phyloP scores from a whole-genome alignment of 2,329 filamentous ascomycete genomes.

The Aspergillus floridensis region DNA sequence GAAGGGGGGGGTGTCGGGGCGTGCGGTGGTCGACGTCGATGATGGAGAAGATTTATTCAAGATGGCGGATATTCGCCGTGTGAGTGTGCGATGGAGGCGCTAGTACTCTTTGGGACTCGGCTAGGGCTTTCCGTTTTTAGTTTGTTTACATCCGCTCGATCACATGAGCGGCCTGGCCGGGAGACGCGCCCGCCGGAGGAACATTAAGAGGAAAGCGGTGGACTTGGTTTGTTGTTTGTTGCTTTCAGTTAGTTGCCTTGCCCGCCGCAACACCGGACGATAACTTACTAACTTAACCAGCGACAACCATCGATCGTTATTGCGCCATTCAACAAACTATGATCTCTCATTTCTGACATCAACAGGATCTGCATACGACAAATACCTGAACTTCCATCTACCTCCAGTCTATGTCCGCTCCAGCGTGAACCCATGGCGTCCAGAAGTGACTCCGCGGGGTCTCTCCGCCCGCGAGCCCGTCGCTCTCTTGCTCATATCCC shows the following conservation, averaged over 20 bases:
- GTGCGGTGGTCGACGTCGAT: conserved; percentile 39
- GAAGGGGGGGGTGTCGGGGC: conserved; percentile 34
- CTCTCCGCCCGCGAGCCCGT: conserved; percentile 49
- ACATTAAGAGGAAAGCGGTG: neutral
- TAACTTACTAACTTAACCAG: neutral
- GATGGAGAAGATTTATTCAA: conserved; percentile 42
- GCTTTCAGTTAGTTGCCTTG: too few species aligned
- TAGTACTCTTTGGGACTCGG: conserved; percentile 34
- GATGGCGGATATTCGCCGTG: conserved; percentile 37
- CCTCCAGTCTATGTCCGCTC: conserved; percentile 16
- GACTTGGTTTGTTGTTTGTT: neutral
- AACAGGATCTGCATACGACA: neutral
- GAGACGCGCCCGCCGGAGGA: conserved; percentile 28
- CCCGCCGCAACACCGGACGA: neutral
- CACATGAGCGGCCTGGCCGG: conserved; percentile 27
- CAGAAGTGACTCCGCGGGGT: conserved; percentile 34
- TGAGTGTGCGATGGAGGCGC: conserved; percentile 34
- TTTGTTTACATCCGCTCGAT: conserved; percentile 43
- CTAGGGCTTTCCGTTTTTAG: conserved; percentile 40
- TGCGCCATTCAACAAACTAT: neutral
- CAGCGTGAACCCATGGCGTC: conserved; percentile 30
- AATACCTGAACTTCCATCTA: neutral
- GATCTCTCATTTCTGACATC: neutral
- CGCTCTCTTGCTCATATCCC: conserved; percentile 69
- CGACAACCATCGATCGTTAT: neutral